Base-by-base conservation (phyloP, 352 stramenopile genomes). In the Pythium coloratum region DNA sequence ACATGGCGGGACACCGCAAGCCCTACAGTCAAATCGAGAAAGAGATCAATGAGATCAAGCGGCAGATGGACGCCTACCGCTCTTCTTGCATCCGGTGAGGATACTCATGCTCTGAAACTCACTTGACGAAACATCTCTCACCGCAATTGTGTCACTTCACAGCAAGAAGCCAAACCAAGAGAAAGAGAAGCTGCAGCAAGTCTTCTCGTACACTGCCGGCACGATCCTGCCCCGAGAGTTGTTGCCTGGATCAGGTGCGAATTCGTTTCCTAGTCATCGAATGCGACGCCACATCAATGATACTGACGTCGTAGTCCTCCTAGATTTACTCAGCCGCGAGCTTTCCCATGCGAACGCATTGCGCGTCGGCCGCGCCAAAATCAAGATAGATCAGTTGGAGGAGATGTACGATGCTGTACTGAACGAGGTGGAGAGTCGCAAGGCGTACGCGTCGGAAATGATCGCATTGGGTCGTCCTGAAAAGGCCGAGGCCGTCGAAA, bases 111-210 rank as follows among this genome's bases (percentile, higher is more conserved):
- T 44, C 16, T 12, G 12, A 12, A 12, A 44, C 36, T 44, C 36
- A 0, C 12, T 14, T 44, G 36, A 12, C 36, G 20, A 24, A 44
- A 3, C 26, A 51, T 34, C 30, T 6, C 24, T 56, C 33, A 32
- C 28, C 20, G 2, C 18, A 9, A 26, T 26, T 28, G 0, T 2
- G 50, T 1, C 10, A 6, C 36, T 6, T 1, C 8, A 42, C 51
- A 83, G 71, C 28, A 70, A 67, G 55, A 77, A 70, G 56, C 82
- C 82, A 1, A 91, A 91, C 33, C 77, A 90, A 36, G 84, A 94
- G 50, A 94, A 94, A 60, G 84, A 94, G 57, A 94, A 91, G 62
- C 76, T 94, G 13, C 86, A 94, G 62, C 84, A 94, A 51, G 63
- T 81, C 6, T 92, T 94, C 46, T 85, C 84, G 26, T 94, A 89